Conservation (phyloP, 805 yeast species). For the Hanseniaspora thailandica region DNA sequence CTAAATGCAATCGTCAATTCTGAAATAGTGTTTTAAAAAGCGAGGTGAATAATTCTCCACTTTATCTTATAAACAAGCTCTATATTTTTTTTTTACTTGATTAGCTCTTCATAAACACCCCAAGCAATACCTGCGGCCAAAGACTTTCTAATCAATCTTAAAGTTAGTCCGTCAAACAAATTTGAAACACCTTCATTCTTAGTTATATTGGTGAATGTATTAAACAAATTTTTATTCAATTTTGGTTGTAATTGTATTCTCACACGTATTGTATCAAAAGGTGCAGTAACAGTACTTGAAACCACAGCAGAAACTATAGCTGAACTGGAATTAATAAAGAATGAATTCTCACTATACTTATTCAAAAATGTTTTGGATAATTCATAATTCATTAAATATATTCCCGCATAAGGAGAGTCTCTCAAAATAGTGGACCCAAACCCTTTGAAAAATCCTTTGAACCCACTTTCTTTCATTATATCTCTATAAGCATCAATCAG, state of each 20-base stretch:
- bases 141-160: conserved; percentile 76
- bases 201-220: conserved; percentile 32
- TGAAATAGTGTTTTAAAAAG: neutral
- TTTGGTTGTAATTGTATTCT: conserved; percentile 66
- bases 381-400: conserved; percentile 79
- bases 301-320: conserved; percentile 68
- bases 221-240: conserved; percentile 33
- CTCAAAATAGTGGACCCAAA: conserved; percentile 75
- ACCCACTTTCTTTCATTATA: conserved; percentile 42
- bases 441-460: conserved; percentile 72
- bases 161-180: conserved; percentile 71
- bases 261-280: conserved; percentile 89
- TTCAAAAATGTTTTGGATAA: conserved; percentile 40
- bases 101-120: conserved; percentile 89
- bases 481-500: conserved; percentile 47
- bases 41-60: too few relatives aligned
- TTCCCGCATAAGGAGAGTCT: conserved; percentile 94
- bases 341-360: conserved; percentile 16
- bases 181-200: conserved; percentile 39
- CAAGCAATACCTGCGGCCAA: conserved; percentile 90
- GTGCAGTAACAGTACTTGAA: conserved; percentile 82
- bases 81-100: conserved; percentile 28
- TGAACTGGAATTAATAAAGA: conserved; percentile 53
- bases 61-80: too few relatives aligned
- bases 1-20: neutral